A percentile compares a stretch with the other conserved stretches of the same genome.
Evolutionary conservation across 129 eudicot genomes (phyloP).

Genomic region (Flaveria sonorensis): DNA sequence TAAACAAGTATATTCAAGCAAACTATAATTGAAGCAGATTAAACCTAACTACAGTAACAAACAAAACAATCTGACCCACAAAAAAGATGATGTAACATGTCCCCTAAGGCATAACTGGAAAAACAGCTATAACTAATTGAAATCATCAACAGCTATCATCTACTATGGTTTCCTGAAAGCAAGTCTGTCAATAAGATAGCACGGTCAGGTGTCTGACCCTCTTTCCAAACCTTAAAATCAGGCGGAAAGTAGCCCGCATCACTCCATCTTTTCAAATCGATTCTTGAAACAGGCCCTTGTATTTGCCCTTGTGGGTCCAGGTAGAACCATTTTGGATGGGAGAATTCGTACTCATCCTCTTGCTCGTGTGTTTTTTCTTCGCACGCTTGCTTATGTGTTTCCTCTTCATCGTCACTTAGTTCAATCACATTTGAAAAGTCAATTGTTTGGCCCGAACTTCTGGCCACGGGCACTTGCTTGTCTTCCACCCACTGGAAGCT

Average conservation of each 20-base stretch:
- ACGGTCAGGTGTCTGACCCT: conserved; percentile 41
- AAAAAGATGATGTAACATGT: conserved; percentile 13
- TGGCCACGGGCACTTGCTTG: conserved; percentile 17
- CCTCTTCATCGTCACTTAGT: conserved; percentile 63
- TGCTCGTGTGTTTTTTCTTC: conserved; percentile 28
- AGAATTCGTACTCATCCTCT: conserved; percentile 22
- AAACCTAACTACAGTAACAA: conserved; percentile 16
- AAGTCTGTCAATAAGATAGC: conserved; percentile 56
- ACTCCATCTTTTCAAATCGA: conserved; percentile 54
- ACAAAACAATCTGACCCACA: conserved; percentile 13
- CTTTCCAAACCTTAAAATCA: conserved; percentile 65
- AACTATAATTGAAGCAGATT: conserved; percentile 15
- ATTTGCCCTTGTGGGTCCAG: conserved; percentile 54
- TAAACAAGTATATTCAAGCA: neutral
- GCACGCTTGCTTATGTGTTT: conserved; percentile 35
- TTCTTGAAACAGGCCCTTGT: conserved; percentile 76
- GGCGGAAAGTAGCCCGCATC: conserved; percentile 52
- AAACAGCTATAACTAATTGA: conserved; percentile 15
- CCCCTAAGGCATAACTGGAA: conserved; percentile 23
- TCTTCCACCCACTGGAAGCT: conserved; percentile 18
- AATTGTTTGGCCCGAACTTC: conserved; percentile 5
- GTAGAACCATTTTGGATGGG: conserved; percentile 53
- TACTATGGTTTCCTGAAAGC: conserved; percentile 35
- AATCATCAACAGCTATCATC: conserved; percentile 9
- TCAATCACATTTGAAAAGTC: conserved; percentile 47